phyloP scores from a whole-genome alignment of 163 green algal genomes.

The Trebouxiophyceae sp. region DNA sequence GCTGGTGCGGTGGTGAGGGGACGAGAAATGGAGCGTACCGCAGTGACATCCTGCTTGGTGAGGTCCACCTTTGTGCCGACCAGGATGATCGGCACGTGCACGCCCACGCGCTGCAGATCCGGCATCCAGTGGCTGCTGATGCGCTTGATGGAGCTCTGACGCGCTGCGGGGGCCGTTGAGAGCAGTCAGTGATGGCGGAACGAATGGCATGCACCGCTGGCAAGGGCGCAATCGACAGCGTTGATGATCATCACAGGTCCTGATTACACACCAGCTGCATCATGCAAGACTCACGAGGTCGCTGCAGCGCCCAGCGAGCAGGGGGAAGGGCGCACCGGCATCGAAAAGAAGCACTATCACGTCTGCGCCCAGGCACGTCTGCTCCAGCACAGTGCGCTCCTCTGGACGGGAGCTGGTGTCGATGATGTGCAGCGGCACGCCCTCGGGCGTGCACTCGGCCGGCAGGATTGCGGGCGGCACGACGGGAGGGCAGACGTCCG shows the following conservation, averaged over 20 bases:
- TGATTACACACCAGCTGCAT: too few relatives aligned
- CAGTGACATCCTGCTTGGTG: conserved; percentile 24
- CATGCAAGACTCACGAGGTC: too few relatives aligned
- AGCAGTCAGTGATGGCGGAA: too few relatives aligned
- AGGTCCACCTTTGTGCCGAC: conserved; percentile 78
- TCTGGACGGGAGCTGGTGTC: conserved; percentile 77
- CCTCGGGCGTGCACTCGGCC: conserved; percentile 62
- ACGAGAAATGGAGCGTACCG: too few relatives aligned
- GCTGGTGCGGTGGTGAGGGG: too few relatives aligned
- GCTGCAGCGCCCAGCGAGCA: too few relatives aligned
- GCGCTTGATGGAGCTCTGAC: conserved; percentile 14
- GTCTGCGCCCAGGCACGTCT: conserved; percentile 54
- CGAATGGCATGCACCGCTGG: too few relatives aligned
- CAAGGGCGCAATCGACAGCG: too few relatives aligned
- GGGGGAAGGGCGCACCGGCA: conserved; percentile 10
- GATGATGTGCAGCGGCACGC: conserved; percentile 65
- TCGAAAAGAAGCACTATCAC: conserved; percentile 75
- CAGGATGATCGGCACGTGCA: conserved; percentile 68
- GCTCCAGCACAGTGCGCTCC: conserved; percentile 55
- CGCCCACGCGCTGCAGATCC: conserved; percentile 46
- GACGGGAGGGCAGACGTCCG: conserved; percentile 59
- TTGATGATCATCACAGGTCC: too few relatives aligned
- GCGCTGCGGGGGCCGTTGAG: too few relatives aligned
- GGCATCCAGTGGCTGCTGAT: conserved; percentile 67
- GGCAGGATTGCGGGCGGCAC: conserved; percentile 74